Evolutionary conservation across 2,329 filamentous ascomycete genomes (phyloP).

Genomic region (Pseudocercospora ulei): DNA sequence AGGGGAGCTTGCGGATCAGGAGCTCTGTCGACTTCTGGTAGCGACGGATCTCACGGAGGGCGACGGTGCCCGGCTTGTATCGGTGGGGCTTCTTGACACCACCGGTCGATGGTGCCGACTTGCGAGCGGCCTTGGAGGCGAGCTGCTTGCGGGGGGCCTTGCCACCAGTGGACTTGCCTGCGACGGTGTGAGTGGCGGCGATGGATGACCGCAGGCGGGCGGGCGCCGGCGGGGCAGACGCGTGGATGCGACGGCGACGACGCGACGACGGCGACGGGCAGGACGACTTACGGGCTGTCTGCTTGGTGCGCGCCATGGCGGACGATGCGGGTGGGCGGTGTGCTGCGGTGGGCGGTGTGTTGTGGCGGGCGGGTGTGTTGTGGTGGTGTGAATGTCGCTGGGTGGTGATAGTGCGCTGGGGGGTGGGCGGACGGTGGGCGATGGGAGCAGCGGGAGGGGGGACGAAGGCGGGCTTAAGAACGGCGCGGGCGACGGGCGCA

Average conservation of each 20-base stretch:
- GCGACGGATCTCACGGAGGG: conserved; percentile 79
- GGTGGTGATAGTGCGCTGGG: conserved; percentile 19
- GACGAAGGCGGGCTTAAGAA: conserved; percentile 13
- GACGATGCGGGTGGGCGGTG: conserved; percentile 31
- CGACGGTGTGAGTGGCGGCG: conserved; percentile 28
- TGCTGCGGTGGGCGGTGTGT: conserved; percentile 19
- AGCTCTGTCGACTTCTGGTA: conserved; percentile 88
- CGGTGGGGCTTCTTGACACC: conserved; percentile 50
- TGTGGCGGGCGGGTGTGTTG: no score
- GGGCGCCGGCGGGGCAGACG: no score
- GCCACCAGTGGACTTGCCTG: conserved; percentile 65
- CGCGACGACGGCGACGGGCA: conserved; percentile 20
- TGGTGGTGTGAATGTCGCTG: conserved; percentile 19
- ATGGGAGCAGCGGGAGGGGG: conserved; percentile 19
- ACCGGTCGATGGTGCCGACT: conserved; percentile 92
- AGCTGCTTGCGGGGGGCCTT: conserved; percentile 85
- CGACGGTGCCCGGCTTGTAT: conserved; percentile 60
- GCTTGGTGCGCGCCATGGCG: conserved; percentile 48
- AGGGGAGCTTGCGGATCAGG: conserved; percentile 68
- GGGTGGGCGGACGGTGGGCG: conserved; percentile 19
- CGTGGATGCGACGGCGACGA: conserved; percentile 19
- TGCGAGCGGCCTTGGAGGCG: conserved; percentile 97
- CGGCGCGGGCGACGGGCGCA: background rate
- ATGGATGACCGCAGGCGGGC: no score
- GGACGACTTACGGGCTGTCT: conserved; percentile 46